These are phyloP conservation scores for Tolypocladium inflatum DNA, from an alignment of 2,329 filamentous ascomycete genomes.

Conservation along the genomic window DNA sequence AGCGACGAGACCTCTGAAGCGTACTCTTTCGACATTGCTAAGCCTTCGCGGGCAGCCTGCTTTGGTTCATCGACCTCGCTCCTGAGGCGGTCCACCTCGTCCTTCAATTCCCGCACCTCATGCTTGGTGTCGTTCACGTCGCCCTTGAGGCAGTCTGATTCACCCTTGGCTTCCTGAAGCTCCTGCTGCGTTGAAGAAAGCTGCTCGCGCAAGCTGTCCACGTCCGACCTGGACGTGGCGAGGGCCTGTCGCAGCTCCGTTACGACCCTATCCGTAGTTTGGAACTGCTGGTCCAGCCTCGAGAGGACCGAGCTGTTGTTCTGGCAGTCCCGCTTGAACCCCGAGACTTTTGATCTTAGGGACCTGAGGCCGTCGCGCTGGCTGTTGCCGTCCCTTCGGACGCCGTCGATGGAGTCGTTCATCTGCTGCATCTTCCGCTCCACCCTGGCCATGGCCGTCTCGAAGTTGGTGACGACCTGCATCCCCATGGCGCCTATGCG, in stretches of 20 bases:
- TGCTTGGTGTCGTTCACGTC: constrained; percentile 11
- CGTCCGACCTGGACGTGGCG: constrained; percentile 7
- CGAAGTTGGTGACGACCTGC: constrained; percentile 25
- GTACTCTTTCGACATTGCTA: too few species aligned
- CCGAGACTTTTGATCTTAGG: constrained; percentile 14
- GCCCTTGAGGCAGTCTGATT: constrained; percentile 13
- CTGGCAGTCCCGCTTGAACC: constrained; percentile 6
- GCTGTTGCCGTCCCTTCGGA: constrained; percentile 12
- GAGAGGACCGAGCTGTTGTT: constrained; percentile 5
- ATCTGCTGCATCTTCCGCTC: constrained; percentile 22
- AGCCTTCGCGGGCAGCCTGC: too few species aligned
- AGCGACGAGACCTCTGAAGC: too few species aligned
- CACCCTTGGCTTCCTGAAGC: constrained; percentile 11
- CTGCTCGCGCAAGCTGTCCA: constrained; percentile 11
- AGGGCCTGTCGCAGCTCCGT: constrained; percentile 9
- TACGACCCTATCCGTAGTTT: constrained; percentile 10
- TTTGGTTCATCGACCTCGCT: too few species aligned
- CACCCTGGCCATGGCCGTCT: constrained; percentile 22
- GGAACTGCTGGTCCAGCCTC: constrained; percentile 12
- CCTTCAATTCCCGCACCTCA: too few species aligned
- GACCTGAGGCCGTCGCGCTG: constrained; percentile 15
- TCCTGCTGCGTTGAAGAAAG: constrained; percentile 11
- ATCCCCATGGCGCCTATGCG: constrained; percentile 25
- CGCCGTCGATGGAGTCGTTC: constrained; percentile 13
- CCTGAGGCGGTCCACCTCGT: too few species aligned